Evolutionary conservation across 1,139 yeast species (phyloP).

Genomic region (Suhomyces chickasaworum): DNA sequence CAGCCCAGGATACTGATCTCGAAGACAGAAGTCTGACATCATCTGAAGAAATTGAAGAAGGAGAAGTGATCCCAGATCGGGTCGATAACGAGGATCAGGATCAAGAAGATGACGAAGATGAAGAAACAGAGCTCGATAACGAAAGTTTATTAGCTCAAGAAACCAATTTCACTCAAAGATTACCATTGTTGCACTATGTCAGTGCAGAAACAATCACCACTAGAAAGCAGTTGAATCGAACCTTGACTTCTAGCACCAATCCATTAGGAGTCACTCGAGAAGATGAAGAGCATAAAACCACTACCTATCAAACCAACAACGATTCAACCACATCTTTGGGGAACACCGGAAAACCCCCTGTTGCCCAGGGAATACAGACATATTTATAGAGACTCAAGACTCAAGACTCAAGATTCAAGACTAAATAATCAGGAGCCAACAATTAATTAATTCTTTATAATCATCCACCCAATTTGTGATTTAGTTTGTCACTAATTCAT

Average conservation of each 20-base stretch:
- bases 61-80: neutral
- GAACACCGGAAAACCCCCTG: conserved; percentile 2
- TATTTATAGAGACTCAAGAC: conserved; percentile 5
- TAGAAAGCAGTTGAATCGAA: conserved; percentile 9
- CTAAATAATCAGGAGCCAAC: too few relatives aligned
- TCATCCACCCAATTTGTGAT: too few relatives aligned
- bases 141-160: conserved; percentile 20
- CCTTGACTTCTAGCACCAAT: conserved; percentile 8
- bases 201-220: conserved; percentile 28
- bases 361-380: conserved; percentile 7
- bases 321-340: conserved; percentile 7
- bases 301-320: conserved; percentile 8
- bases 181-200: conserved; percentile 34
- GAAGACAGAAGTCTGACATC: neutral
- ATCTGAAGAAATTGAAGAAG: conserved; percentile 4
- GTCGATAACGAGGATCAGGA: neutral
- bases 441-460: too few relatives aligned
- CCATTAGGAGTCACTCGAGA: conserved; percentile 10
- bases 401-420: neutral
- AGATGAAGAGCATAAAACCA: conserved; percentile 7
- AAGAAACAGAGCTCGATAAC: conserved; percentile 6
- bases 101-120: neutral
- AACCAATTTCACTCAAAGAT: conserved; percentile 31
- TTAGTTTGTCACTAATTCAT: too few relatives aligned
- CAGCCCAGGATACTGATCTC: neutral